Conservation (phyloP, 768 basidiomycete genomes). For the Collybia mongolica region DNA sequence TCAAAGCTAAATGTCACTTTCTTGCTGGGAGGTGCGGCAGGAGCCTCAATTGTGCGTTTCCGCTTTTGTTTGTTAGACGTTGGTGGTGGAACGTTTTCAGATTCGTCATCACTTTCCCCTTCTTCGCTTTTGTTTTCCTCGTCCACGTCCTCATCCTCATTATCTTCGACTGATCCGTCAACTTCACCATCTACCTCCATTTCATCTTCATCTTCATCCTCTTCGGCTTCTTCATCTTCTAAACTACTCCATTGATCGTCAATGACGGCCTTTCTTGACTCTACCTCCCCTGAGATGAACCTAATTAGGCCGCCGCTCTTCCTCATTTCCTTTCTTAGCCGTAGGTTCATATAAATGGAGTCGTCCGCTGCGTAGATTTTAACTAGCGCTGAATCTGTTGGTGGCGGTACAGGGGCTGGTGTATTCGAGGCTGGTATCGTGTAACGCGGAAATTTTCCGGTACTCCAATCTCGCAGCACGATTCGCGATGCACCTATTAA, state of each 20-base stretch:
- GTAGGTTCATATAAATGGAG: constrained; percentile 43
- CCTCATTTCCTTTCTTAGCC: constrained; percentile 67
- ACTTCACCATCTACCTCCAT: constrained; percentile 37
- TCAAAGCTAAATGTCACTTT: constrained; percentile 52
- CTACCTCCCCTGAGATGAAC: constrained; percentile 32
- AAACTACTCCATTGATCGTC: constrained; percentile 45
- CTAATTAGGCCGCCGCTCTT: constrained; percentile 60
- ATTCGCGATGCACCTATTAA: constrained; percentile 72
- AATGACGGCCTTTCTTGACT: constrained; percentile 35
- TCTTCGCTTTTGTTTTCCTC: constrained; percentile 4
- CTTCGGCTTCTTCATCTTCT: constrained; percentile 35
- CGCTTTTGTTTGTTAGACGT: constrained; percentile 44
- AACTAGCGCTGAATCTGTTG: constrained; percentile 12
- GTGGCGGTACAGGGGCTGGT: constrained; percentile 7
- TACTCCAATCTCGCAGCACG: constrained; percentile 84
- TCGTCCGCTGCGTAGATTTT: constrained; percentile 47
- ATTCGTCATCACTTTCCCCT: constrained; percentile 44
- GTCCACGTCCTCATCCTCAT: constrained; percentile 25
- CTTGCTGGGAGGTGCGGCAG: constrained; percentile 36
- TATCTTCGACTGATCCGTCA: constrained; percentile 30
- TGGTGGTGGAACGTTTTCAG: constrained; percentile 25
- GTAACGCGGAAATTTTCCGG: constrained; percentile 72
- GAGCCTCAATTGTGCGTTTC: constrained; percentile 32
- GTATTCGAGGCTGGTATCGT: constrained; percentile 46
- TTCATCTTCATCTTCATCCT: constrained; percentile 23